Conservation (phyloP, 2,329 filamentous ascomycete genomes). For the Penicillium sp. region DNA sequence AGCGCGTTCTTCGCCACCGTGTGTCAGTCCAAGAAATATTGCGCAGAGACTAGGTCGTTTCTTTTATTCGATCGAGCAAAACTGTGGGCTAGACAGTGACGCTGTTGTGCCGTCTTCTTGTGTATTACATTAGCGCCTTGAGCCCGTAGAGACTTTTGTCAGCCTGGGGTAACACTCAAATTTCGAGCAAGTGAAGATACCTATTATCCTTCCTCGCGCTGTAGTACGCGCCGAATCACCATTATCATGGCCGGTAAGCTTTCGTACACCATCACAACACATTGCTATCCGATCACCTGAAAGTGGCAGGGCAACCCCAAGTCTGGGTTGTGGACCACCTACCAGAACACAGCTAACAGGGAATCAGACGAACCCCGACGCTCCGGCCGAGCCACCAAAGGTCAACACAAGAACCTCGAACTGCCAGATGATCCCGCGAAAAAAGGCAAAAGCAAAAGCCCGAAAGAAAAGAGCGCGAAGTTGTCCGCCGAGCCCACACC, state of each 20-base stretch:
- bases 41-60: slow-evolving; percentile 25
- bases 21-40: slow-evolving; percentile 12
- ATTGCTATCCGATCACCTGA: slow-evolving; percentile 3
- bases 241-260: slow-evolving; percentile 63
- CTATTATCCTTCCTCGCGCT: slow-evolving; percentile 29
- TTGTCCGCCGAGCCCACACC: slow-evolving; percentile 49
- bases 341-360: slow-evolving; percentile 31
- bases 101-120: slow-evolving; percentile 35
- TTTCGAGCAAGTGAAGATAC: slow-evolving; percentile 21
- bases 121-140: slow-evolving; percentile 44
- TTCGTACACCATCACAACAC: slow-evolving; percentile 32
- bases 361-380: slow-evolving; percentile 79
- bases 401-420: slow-evolving; percentile 90
- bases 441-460: slow-evolving; percentile 50
- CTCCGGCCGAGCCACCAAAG: slow-evolving; percentile 94
- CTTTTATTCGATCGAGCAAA: slow-evolving; percentile 35
- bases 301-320: slow-evolving; percentile 4
- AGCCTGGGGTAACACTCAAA: slow-evolving; percentile 29
- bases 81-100: slow-evolving; percentile 32
- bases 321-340: neutral
- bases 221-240: slow-evolving; percentile 38
- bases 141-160: slow-evolving; percentile 42
- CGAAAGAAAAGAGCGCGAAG: slow-evolving; percentile 49
- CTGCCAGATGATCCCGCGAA: slow-evolving; percentile 58
- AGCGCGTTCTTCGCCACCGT: slow-evolving; percentile 19